These are phyloP conservation scores for Trichomonas vaginalis DNA, from an alignment of 208 protist genomes.

Conservation along the genomic window DNA sequence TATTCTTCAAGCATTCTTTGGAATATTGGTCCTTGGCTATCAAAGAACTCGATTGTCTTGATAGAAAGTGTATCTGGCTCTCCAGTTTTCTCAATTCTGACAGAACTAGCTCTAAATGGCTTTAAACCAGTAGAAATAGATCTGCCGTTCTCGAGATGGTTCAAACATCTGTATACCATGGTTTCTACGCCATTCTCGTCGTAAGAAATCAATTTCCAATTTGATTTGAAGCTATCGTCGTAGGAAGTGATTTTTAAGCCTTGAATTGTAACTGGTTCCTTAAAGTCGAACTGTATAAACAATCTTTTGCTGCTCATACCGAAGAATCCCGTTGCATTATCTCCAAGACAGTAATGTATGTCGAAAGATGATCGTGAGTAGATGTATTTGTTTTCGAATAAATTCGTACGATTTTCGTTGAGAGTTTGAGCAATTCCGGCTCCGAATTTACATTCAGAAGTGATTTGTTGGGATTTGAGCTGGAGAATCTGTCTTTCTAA, in stretches of 20 bases:
- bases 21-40: not conserved
- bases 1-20: not conserved
- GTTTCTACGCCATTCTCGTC: not conserved
- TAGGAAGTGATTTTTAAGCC: not conserved
- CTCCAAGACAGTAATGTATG: not conserved
- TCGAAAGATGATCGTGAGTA: not conserved
- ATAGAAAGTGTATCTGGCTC: not conserved
- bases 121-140: not conserved
- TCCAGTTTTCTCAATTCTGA: not conserved
- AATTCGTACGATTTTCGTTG: not conserved
- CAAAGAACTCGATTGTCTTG: not conserved
- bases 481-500: not conserved
- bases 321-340: not conserved
- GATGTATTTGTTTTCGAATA: not conserved
- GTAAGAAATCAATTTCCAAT: not conserved
- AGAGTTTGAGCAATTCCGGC: not conserved
- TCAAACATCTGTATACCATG: not conserved
- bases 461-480: not conserved
- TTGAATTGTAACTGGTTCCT: not conserved
- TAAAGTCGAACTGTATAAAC: not conserved
- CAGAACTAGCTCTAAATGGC: not conserved
- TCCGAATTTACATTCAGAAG: not conserved
- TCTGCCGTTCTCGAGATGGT: not conserved
- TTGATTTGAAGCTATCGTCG: not conserved
- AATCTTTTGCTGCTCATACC: not conserved